Percentiles rank a stretch among this genome's conserved stretches.
Evolutionary conservation across 202 grass and related monocot genomes (phyloP).

Genomic region (Panicum virgatum): DNA sequence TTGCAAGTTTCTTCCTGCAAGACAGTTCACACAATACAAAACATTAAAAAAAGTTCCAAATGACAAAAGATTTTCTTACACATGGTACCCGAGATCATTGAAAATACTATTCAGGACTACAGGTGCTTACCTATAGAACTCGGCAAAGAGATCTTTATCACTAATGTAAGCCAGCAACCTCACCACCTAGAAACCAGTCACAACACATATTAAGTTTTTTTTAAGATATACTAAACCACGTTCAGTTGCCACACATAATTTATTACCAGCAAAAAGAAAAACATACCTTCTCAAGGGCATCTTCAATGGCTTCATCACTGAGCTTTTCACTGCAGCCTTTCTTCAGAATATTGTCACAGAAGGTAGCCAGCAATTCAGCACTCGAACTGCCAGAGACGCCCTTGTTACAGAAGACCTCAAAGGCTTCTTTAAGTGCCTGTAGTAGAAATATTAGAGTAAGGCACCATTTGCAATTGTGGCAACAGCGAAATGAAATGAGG

Average conservation of each 20-base stretch:
- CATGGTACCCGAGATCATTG: neutral
- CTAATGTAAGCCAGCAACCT: constrained; percentile 92
- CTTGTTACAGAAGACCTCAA: constrained; percentile 99
- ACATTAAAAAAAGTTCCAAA: neutral
- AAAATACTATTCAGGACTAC: constrained; percentile 9
- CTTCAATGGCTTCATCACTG: constrained; percentile 98
- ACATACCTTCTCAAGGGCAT: constrained; percentile 92
- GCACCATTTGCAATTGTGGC: neutral
- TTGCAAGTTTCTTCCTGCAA: constrained; percentile 93
- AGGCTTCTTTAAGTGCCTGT: constrained; percentile 92
- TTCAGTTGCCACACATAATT: neutral
- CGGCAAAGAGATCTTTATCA: constrained; percentile 95
- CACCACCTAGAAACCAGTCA: constrained; percentile 64
- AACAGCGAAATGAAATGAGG: neutral
- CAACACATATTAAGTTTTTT: neutral
- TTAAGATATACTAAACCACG: neutral
- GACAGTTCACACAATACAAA: constrained; percentile 27
- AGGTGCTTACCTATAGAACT: constrained; percentile 78
- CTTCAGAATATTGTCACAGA: constrained; percentile 97
- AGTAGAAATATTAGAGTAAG: constrained; percentile 19
- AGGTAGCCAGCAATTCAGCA: constrained; percentile 90
- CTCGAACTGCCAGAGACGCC: constrained; percentile 88
- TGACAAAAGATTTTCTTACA: neutral
- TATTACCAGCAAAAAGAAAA: constrained; percentile 1
- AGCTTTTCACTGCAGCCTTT: constrained; percentile 97